Conservation (phyloP, 441 rosid species). For the Lepidium campestre region DNA sequence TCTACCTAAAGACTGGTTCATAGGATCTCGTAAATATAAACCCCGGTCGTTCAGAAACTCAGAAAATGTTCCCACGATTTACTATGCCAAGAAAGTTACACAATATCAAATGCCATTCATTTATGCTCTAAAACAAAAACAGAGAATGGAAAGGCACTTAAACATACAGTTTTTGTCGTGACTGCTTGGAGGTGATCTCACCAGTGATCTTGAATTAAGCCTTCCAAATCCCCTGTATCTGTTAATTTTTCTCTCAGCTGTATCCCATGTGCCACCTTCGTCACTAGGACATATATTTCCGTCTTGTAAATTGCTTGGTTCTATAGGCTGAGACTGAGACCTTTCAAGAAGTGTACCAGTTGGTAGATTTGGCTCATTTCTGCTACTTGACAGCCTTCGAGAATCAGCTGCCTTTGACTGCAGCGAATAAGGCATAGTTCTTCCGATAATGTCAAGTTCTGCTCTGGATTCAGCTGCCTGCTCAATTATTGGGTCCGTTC, state of each 20-base stretch:
- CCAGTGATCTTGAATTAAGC: constrained; percentile 40
- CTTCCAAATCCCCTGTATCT: constrained; percentile 42
- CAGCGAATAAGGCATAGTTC: constrained; percentile 97
- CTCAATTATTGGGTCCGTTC: constrained; percentile 55
- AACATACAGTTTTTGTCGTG: constrained; percentile 66
- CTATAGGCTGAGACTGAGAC: constrained; percentile 38
- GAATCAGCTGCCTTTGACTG: constrained; percentile 71
- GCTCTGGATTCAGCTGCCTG: constrained; percentile 62
- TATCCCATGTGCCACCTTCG: constrained; percentile 43
- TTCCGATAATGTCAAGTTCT: constrained; percentile 74
- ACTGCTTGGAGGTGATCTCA: constrained; percentile 49
- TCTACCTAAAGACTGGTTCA: constrained; percentile 5
- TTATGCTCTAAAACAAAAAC: not conserved
- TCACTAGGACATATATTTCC: constrained; percentile 38
- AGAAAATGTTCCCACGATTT: not conserved
- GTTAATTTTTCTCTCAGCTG: constrained; percentile 47
- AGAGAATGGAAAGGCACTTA: not conserved
- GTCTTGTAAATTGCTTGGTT: constrained; percentile 35
- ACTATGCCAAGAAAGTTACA: not conserved
- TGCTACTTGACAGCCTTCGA: constrained; percentile 48
- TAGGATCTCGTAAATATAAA: constrained; percentile 6
- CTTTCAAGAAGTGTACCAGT: constrained; percentile 42
- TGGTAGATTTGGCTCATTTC: constrained; percentile 63
- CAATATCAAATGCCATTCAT: not conserved
- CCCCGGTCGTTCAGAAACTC: not conserved